These are phyloP conservation scores for Picea sitchensis DNA, from an alignment of 75 land plant species.

Conservation along the genomic window DNA sequence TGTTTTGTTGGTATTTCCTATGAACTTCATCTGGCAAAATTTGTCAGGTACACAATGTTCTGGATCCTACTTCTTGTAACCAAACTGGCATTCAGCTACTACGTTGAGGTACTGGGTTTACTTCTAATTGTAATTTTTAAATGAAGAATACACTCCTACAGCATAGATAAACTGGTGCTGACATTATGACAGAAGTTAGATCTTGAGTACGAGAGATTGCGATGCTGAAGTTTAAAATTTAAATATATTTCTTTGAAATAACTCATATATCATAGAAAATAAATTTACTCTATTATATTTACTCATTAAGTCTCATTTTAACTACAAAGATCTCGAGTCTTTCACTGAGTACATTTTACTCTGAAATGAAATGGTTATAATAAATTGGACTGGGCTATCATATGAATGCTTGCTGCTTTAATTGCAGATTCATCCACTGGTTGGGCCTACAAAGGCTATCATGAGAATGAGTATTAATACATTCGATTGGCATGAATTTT, in stretches of 20 bases:
- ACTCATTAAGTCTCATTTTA: not conserved
- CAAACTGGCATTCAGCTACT: too few relatives aligned
- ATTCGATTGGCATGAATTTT: conserved; percentile 93
- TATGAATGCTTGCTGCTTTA: not conserved
- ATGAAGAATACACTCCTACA: too few relatives aligned
- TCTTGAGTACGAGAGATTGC: not conserved
- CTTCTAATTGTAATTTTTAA: not conserved
- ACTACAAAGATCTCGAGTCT: not conserved
- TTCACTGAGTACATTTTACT: not conserved
- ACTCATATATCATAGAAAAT: too few relatives aligned
- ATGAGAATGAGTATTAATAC: conserved; percentile 39
- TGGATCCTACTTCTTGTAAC: too few relatives aligned
- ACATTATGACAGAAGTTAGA: not conserved
- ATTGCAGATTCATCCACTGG: conserved; percentile 85
- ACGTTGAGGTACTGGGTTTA: conserved; percentile 50
- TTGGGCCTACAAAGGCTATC: conserved; percentile 77
- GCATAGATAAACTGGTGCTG: conserved; percentile 1
- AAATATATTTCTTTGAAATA: too few relatives aligned
- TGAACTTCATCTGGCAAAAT: not conserved
- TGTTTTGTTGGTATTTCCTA: not conserved
- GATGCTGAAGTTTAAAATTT: not conserved
- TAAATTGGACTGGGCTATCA: not conserved
- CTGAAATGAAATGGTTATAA: not conserved
- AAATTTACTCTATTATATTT: too few relatives aligned
- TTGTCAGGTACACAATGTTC: too few relatives aligned